These are phyloP conservation scores for Pleurotus pulmonarius DNA, from an alignment of 768 basidiomycete genomes.

Conservation along the genomic window DNA sequence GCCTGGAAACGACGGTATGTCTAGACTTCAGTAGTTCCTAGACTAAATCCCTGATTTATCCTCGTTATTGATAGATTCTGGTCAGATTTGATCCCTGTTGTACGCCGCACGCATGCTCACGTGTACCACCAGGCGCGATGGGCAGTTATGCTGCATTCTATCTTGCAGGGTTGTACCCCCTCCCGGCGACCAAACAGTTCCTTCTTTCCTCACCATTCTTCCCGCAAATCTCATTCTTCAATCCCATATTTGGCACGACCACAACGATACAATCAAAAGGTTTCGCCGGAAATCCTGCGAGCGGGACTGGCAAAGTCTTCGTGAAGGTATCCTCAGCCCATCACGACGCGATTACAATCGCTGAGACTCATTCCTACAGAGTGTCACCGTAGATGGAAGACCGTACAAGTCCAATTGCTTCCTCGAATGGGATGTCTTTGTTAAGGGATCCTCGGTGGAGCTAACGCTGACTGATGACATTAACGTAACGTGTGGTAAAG, in stretches of 20 bases:
- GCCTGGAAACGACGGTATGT: slow-evolving; percentile 62
- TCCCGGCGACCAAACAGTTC: slow-evolving; percentile 58
- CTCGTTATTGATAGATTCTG: slow-evolving; percentile 17
- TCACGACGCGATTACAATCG: not conserved
- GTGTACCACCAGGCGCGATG: slow-evolving; percentile 48
- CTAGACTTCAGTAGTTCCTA: not conserved
- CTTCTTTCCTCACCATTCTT: slow-evolving; percentile 63
- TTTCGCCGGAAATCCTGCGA: slow-evolving; percentile 48
- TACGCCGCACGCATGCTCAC: no score
- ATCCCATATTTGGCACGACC: slow-evolving; percentile 53
- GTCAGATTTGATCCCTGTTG: slow-evolving; percentile 5
- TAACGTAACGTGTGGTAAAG: slow-evolving; percentile 46
- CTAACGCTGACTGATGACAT: slow-evolving; percentile 53
- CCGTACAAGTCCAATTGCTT: slow-evolving; percentile 62
- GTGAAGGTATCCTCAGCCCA: slow-evolving; percentile 36
- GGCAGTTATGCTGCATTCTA: slow-evolving; percentile 58
- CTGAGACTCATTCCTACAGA: slow-evolving; percentile 26
- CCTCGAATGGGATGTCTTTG: slow-evolving; percentile 65
- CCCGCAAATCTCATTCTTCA: slow-evolving; percentile 55
- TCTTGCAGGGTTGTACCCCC: slow-evolving; percentile 57
- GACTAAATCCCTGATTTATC: slow-evolving; percentile 15
- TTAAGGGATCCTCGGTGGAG: slow-evolving; percentile 46
- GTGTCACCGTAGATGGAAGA: slow-evolving; percentile 52
- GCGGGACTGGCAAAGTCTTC: slow-evolving; percentile 52
- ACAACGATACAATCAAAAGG: slow-evolving; percentile 49